Conservation (phyloP, 345 rosid species). For the Hibiscus syriacus region DNA sequence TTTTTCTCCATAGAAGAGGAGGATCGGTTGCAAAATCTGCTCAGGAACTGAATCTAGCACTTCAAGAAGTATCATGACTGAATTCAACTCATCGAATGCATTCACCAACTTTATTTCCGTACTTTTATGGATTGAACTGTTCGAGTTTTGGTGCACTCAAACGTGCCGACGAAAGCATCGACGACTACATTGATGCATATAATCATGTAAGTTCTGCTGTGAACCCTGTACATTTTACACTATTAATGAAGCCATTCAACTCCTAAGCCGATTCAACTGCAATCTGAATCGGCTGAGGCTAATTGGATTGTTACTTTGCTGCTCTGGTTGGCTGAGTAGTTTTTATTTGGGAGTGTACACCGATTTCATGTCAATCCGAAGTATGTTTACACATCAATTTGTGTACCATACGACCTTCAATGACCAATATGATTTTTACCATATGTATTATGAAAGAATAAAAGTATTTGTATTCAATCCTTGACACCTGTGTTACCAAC, state of each 20-base stretch:
- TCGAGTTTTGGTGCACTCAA: neutral
- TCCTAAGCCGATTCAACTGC: conserved; percentile 16
- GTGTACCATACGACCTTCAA: conserved; percentile 4
- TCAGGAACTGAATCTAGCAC: conserved; percentile 72
- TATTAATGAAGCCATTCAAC: conserved; percentile 2
- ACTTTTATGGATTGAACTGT: conserved; percentile 5
- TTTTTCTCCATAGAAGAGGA: conserved; percentile 51
- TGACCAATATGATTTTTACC: no score
- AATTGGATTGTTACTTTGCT: neutral
- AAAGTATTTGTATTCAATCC: no score
- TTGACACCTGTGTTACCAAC: no score
- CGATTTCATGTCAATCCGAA: no score
- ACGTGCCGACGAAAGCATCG: neutral
- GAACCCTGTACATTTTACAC: conserved; percentile 20
- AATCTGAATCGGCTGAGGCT: conserved; percentile 7
- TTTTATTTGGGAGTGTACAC: no score
- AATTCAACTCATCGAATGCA: conserved; percentile 10
- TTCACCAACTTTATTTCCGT: conserved; percentile 8
- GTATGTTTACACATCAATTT: neutral
- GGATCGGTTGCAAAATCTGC: conserved; percentile 79
- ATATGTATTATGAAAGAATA: no score
- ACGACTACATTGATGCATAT: neutral
- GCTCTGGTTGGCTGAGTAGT: neutral
- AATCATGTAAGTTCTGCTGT: neutral
- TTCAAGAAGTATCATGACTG: conserved; percentile 61